Evolutionary conservation across 768 basidiomycete genomes (phyloP).

Genomic region (Cubamyces lactineus): DNA sequence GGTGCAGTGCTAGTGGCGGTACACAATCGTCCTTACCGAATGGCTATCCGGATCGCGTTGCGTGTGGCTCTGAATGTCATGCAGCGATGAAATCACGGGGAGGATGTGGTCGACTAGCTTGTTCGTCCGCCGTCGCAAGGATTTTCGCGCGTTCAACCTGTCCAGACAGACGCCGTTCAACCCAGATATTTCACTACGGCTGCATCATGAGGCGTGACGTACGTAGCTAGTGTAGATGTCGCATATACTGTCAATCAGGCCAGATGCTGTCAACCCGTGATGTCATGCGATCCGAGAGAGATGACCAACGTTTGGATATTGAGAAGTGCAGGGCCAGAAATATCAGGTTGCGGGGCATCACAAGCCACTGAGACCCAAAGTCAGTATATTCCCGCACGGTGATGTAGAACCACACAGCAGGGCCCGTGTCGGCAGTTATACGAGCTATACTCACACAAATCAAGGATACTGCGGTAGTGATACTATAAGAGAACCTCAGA

Average conservation of each 20-base stretch:
- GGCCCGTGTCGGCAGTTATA: not conserved
- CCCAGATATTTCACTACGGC: not conserved
- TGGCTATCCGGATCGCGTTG: not conserved
- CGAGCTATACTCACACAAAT: conserved; percentile 29
- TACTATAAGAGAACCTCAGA: conserved; percentile 16
- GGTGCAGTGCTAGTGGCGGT: not conserved
- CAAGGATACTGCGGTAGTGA: conserved; percentile 30
- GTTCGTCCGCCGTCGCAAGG: conserved; percentile 20
- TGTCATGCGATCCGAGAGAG: not conserved
- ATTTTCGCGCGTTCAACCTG: conserved; percentile 28
- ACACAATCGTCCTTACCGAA: conserved; percentile 1
- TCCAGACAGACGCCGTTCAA: not conserved
- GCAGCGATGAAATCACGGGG: conserved; percentile 21
- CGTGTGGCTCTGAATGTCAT: conserved; percentile 18
- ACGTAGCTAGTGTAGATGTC: conserved; percentile 35
- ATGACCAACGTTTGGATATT: conserved; percentile 33
- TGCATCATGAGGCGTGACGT: not conserved
- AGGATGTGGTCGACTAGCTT: conserved; percentile 20
- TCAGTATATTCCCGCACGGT: not conserved
- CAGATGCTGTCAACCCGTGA: not conserved
- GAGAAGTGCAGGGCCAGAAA: conserved; percentile 36
- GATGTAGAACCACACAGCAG: not conserved
- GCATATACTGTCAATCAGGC: conserved; percentile 31
- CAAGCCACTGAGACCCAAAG: conserved; percentile 28
- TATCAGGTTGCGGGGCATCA: conserved; percentile 32